phyloP scores from a whole-genome alignment of 768 basidiomycete species.

The Boletus subcaerulescens region DNA sequence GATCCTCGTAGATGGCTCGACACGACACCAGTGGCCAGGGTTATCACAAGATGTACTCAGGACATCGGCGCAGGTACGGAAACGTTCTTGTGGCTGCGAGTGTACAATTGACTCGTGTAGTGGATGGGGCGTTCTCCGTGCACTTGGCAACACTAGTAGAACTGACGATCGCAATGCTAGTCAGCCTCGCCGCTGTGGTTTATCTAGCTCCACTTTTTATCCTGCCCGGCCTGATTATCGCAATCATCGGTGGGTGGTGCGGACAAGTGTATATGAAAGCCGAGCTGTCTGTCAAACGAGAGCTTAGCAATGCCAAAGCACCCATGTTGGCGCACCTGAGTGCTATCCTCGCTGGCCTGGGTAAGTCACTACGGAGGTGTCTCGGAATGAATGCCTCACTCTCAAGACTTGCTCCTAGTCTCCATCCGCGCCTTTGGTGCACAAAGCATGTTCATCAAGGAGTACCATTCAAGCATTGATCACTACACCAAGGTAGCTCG shows the following conservation, averaged over 20 bases:
- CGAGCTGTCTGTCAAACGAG: constrained; percentile 36
- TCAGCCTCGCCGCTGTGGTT: not conserved
- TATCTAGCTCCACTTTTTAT: constrained; percentile 20
- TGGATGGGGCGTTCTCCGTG: constrained; percentile 7
- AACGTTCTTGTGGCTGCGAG: not conserved
- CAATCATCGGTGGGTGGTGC: constrained; percentile 30
- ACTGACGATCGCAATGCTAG: constrained; percentile 3
- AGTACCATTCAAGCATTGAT: constrained; percentile 34
- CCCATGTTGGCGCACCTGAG: constrained; percentile 15
- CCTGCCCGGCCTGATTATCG: constrained; percentile 22
- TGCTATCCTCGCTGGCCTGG: constrained; percentile 11
- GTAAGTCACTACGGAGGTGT: constrained; percentile 1
- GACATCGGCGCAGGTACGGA: constrained; percentile 44
- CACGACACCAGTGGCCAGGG: constrained; percentile 29
- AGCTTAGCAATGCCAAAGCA: constrained; percentile 25
- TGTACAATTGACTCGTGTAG: constrained; percentile 1
- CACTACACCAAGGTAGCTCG: constrained; percentile 28
- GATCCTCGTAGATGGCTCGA: constrained; percentile 48
- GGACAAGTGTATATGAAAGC: constrained; percentile 43
- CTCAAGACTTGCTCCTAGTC: constrained; percentile 13
- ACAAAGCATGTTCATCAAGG: constrained; percentile 22
- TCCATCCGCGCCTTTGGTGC: constrained; percentile 43
- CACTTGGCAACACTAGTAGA: not conserved
- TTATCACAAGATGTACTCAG: constrained; percentile 38
- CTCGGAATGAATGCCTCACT: not conserved